phyloP scores from a whole-genome alignment of 306 rosid species.

The Ormosia emarginata region DNA sequence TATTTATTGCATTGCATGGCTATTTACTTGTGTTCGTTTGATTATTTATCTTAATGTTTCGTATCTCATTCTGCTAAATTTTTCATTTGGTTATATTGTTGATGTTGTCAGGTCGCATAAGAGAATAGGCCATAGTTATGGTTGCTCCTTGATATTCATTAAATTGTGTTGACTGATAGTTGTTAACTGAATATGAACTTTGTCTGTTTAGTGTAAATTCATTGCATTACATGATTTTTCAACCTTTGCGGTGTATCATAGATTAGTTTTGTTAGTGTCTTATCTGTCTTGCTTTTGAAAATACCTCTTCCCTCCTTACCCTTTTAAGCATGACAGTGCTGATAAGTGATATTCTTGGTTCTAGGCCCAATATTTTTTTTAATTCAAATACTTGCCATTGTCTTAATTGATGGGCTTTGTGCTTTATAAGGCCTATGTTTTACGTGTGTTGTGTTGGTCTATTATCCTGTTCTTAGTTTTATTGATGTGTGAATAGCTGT shows the following conservation, averaged over 20 bases:
- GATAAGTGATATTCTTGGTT: not conserved
- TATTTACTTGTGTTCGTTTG: not conserved
- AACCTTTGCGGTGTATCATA: not conserved
- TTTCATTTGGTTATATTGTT: not conserved
- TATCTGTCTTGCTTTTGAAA: not conserved
- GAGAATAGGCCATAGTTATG: not conserved
- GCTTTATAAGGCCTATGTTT: too few relatives aligned
- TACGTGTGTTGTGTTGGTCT: not conserved
- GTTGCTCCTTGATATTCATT: not conserved
- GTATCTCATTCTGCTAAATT: not conserved
- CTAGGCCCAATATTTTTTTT: not conserved
- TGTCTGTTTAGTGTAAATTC: not conserved
- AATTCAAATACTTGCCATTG: too few relatives aligned
- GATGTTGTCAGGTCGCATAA: constrained; percentile 14
- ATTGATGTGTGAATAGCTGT: not conserved
- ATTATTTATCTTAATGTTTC: not conserved
- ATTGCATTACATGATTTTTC: not conserved
- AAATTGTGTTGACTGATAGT: not conserved
- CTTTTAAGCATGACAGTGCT: not conserved
- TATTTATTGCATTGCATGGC: not conserved
- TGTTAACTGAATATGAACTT: not conserved
- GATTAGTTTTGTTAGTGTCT: not conserved
- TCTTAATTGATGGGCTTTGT: not conserved
- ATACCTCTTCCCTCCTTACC: not conserved
- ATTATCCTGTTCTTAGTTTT: not conserved